Conservation (phyloP, 768 basidiomycete species). For the Mycena chlorophos region DNA sequence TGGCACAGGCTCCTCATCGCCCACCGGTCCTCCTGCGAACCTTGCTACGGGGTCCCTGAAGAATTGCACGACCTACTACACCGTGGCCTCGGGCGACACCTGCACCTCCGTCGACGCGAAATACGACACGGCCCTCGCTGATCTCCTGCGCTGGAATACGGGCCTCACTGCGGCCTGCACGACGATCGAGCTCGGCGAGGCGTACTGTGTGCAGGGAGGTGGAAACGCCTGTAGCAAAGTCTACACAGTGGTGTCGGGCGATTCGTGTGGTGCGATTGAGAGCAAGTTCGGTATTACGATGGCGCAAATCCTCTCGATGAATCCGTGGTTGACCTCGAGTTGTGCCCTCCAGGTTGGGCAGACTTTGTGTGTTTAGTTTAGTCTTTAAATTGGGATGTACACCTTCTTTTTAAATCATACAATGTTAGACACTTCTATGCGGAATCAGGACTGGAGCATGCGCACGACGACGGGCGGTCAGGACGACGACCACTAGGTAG, state of each 20-base stretch:
- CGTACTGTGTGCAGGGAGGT: constrained; percentile 12
- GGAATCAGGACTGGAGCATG: too few species aligned
- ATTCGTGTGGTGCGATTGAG: constrained; percentile 5
- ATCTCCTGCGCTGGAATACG: constrained; percentile 20
- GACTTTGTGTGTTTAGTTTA: too few species aligned
- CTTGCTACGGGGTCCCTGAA: background rate
- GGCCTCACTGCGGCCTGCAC: constrained; percentile 12
- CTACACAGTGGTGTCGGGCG: constrained; percentile 5
- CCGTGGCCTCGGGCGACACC: constrained; percentile 8
- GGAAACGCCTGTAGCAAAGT: constrained; percentile 4
- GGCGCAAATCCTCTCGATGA: background rate
- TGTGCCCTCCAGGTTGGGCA: too few species aligned
- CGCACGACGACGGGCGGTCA: too few species aligned
- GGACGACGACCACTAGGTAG: too few species aligned
- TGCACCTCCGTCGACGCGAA: constrained; percentile 8
- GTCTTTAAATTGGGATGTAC: too few species aligned
- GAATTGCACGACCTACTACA: constrained; percentile 10
- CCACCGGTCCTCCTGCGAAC: constrained; percentile 1
- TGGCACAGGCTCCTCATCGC: constrained; percentile 6
- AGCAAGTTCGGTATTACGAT: background rate
- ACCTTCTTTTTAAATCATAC: too few species aligned
- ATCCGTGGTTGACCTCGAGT: too few species aligned
- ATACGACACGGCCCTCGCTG: constrained; percentile 8
- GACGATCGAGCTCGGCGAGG: constrained; percentile 1
- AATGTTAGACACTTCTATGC: too few species aligned